Percentiles rank a stretch among this genome's conserved stretches.
phyloP scores from a whole-genome alignment of 352 stramenopile genomes.

The Phytophthora pini region DNA sequence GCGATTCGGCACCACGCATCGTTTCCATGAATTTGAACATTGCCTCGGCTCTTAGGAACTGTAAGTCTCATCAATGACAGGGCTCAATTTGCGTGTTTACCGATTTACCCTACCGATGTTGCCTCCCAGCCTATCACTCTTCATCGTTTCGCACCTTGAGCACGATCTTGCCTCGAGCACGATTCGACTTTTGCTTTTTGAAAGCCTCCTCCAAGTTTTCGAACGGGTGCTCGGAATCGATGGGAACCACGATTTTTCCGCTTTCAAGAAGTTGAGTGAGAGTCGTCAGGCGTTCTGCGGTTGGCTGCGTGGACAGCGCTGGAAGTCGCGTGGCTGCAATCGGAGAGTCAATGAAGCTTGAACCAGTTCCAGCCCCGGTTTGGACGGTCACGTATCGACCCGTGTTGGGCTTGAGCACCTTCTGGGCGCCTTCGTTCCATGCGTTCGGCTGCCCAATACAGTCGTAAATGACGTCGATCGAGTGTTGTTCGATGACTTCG shows the following conservation, averaged over 20 bases:
- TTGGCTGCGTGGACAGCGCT: background rate
- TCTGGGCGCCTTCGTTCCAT: background rate
- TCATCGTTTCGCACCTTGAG: background rate
- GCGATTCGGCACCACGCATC: slow-evolving; percentile 49
- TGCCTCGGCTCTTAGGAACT: slow-evolving; percentile 5
- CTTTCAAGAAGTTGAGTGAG: background rate
- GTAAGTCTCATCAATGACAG: slow-evolving; percentile 8
- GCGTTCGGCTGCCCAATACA: background rate
- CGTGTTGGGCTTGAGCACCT: background rate
- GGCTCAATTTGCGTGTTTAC: background rate
- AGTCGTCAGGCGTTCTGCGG: background rate
- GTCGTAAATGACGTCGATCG: background rate
- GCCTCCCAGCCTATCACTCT: background rate
- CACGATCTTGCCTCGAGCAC: background rate
- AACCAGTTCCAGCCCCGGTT: background rate
- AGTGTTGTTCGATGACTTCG: background rate
- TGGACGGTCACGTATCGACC: background rate
- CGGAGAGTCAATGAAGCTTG: background rate
- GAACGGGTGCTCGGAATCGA: background rate
- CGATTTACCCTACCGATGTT: too few species aligned
- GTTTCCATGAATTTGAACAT: slow-evolving; percentile 43
- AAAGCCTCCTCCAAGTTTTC: background rate
- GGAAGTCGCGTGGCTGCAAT: background rate
- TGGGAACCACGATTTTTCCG: background rate
- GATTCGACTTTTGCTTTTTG: background rate